Percentiles rank a stretch among this genome's conserved stretches.
phyloP scores from a whole-genome alignment of 768 basidiomycete genomes.

The Psilocybe subaeruginosa region DNA sequence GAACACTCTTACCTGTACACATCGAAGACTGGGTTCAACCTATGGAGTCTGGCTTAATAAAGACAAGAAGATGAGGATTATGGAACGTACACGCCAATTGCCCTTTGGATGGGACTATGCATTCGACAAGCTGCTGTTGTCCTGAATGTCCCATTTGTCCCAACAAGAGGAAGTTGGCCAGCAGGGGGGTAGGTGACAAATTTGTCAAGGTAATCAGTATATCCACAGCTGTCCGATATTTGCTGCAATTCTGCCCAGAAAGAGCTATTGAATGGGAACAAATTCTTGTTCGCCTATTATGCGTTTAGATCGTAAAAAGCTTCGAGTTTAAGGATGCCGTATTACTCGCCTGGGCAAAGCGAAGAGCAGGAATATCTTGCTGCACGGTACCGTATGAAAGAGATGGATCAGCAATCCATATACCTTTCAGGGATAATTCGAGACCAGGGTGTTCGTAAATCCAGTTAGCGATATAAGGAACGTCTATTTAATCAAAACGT shows the following conservation, averaged over 20 bases:
- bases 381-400: conserved; percentile 56
- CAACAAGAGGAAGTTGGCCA: conserved; percentile 61
- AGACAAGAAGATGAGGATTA: neutral
- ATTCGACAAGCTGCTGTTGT: conserved; percentile 45
- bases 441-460: conserved; percentile 69
- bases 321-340: neutral
- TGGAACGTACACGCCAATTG: conserved; percentile 44
- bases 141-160: conserved; percentile 42
- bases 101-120: conserved; percentile 51
- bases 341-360: conserved; percentile 47
- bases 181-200: conserved; percentile 68
- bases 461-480: conserved; percentile 68
- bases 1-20: conserved; percentile 45
- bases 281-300: conserved; percentile 52
- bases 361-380: conserved; percentile 65
- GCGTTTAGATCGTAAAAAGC: neutral
- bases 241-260: conserved; percentile 57
- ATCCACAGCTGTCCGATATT: conserved; percentile 57
- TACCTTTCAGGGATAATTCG: conserved; percentile 54
- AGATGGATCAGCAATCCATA: conserved; percentile 62
- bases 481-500: conserved; percentile 22
- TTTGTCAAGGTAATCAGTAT: conserved; percentile 60
- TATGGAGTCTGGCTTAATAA: conserved; percentile 18
- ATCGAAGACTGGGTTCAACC: conserved; percentile 59
- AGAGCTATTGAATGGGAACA: conserved; percentile 61